phyloP scores from a whole-genome alignment of 2,329 filamentous ascomycete species.

The Aspergillus fijiensis region DNA sequence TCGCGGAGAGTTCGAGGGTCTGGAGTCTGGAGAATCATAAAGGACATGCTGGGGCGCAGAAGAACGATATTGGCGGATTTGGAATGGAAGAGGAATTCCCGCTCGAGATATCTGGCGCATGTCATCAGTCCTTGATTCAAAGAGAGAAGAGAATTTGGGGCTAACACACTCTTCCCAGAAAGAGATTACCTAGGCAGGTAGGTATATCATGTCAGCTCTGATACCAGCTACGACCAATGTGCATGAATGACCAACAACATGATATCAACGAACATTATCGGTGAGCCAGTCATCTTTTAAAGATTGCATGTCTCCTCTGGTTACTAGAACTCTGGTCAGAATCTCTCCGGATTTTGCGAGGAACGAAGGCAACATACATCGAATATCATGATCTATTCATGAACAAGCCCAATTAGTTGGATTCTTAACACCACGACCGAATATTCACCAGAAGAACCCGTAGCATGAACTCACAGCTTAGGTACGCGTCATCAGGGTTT shows the following conservation, averaged over 20 bases:
- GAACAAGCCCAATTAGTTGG: conserved; percentile 15
- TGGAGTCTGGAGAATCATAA: conserved; percentile 76
- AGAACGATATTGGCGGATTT: conserved; percentile 84
- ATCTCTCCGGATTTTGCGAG: neutral
- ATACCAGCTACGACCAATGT: conserved; percentile 6
- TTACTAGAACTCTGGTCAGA: conserved; percentile 58
- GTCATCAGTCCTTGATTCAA: conserved; percentile 11
- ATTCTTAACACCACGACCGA: neutral
- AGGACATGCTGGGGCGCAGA: conserved; percentile 87
- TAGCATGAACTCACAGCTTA: conserved; percentile 62
- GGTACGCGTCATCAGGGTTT: conserved; percentile 65
- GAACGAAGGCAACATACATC: conserved; percentile 50
- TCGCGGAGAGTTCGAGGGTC: conserved; percentile 59
- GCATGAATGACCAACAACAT: neutral
- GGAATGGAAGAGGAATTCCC: conserved; percentile 76
- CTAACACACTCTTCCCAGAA: conserved; percentile 89
- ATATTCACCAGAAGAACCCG: neutral
- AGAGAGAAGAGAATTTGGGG: neutral
- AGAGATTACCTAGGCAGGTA: conserved; percentile 69
- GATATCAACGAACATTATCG: conserved; percentile 69
- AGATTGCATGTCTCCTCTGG: conserved; percentile 81
- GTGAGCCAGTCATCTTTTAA: conserved; percentile 94
- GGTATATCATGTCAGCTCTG: conserved; percentile 25
- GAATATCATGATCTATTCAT: conserved; percentile 61
- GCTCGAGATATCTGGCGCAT: conserved; percentile 70